Base-by-base conservation (phyloP, 2,329 filamentous ascomycete genomes). In the Epicoccum sorghinum region DNA sequence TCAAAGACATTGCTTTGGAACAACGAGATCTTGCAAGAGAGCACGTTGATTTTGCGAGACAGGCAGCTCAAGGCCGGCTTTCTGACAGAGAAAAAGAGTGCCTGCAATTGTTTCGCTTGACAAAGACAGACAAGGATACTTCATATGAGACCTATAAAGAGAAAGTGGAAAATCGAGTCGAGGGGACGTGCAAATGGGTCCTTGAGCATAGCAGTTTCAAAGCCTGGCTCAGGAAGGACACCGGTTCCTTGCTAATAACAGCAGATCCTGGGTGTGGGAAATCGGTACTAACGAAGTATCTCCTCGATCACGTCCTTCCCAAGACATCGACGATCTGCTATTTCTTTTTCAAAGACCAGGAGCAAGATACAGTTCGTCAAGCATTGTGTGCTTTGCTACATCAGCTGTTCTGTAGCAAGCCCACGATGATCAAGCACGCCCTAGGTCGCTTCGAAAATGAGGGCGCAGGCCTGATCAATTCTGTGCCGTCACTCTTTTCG, bases 241-340 rank as follows among this genome's bases (percentile, higher is more conserved):
- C 57, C 29, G 60, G 62, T 7, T 59, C 59, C 37, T 49, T 65
- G 36, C 57, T 65, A 6, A 53, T 65, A 32, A 60, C 57, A 33
- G 60, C 62, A 51, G 60, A 65, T 25, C 62, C 60, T 58, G 62
- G 60, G 9, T 65, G 62, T 58, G 62, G 62, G 24, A 65, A 65
- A 37, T 64, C 60, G 36, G 60, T 64, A 24, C 42, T 65, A 32
- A 47, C 62, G 24, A 65, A 64, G 48, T 58, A 60, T 41, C 49
- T 64, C 7, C 52, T 65, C 30, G 52, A 62, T 37, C 43, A 61
- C 54, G 52, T 49, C 33, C 52, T 65, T 22, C 35, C 58, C 54
- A 45, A 48, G 38, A 57, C 53, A 12, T 25, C 57, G 29, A 54
- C 60, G 8, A 49, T 65, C 37, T 65, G 61, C 56, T 65, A 65